Evolutionary conservation across 2,329 filamentous ascomycete genomes (phyloP), one percentile per base, ranked within the genome.

Genomic region (Daldinia sp.): DNA sequence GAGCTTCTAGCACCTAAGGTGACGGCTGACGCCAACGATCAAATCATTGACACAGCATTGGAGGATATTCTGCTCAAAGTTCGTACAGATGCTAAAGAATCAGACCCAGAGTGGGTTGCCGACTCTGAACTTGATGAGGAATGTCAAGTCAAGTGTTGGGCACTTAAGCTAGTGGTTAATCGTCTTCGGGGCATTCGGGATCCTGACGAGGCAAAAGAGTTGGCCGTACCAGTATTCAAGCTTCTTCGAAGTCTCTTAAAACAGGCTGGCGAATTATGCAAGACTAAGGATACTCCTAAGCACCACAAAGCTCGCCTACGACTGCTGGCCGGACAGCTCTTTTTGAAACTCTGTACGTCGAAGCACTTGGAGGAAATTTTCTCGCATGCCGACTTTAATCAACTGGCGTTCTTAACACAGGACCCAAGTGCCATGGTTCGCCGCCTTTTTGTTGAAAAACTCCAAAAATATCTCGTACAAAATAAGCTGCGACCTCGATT

Each of bases 391-490:
- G 90, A 92, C 75, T 99, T 98, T 81, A 93, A 97, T 77, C 86
- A 88, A 30, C 86, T 99, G 10, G 92, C 94, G 0, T 87, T 93
- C 68, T 87, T 97, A 12, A 89, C 92, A 1, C 95, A 98, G 77
- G 94, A 98, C 76, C 85, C 86, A 5, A 85, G 92, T 56, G 82
- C 88, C 1, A 86, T 91, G 71, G 93, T 98, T 30, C 91, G 96
- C 37, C 87, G 86, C 53, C 88, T 87, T 1, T 98, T 99, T 75
- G 86, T 96, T 60, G 89, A 90, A 75, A 94, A 94, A 74, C 83
- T 99, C 44, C 96, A 97, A 81, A 98, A 97, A 81, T 95, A 97
- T 75, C 87, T 98, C 4, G 92, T 92, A 9, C 88, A 91, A 60
- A 87, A 87, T 62, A 89, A 86, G 72, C 85, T 97, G 2, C 86